Evolutionary conservation across 257 asterid genomes (phyloP), one percentile per base, ranked within the genome.

Genomic region (Knoxia roxburghii): DNA sequence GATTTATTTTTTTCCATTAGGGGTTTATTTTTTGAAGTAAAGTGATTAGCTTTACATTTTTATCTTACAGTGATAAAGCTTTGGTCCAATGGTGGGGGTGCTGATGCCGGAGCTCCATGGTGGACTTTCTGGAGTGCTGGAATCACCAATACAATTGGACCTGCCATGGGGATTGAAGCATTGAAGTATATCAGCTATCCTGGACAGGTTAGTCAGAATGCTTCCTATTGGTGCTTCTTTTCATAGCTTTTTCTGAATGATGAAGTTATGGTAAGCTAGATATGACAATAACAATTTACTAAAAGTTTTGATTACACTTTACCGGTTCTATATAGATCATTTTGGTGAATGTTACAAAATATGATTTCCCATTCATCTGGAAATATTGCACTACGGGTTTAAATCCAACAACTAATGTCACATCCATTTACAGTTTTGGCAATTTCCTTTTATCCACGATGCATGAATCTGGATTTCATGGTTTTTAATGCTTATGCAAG

Each of bases 51-150:
- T 60, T 11, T 69, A 46, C 18, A 7, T 58, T 68, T 17, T 3
- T 10, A 51, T 69, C 68, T 61, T 72, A 74, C 75, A 92, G 98
- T 92, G 98, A 76, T 89, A 51, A 89, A 75, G 79, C 69, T 93
- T 70, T 90, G 97, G 99, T 85, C 96, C 20, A 76, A 79, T 72
- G 88, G 86, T 68, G 86, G 87, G 62, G 73, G 81, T 58, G 79
- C 76, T 13, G 95, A 96, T 61, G 96, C n/a, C n/a, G n/a, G n/a
- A n/a, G n/a, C 97, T 76, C 99, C 99, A 0, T 90, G 95, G 99
- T 88, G 97, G 99, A 90, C 90, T 78, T 90, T 90, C 54, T 93
- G 99, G 99, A 88, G 99, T 80, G 99, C 97, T 77, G 97, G 99
- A 64, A 88, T 90, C 49, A 88, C 97, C 15, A 92, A 92, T 72